A percentile compares a stretch with the other conserved stretches of the same genome.
Conservation (phyloP, 2,329 filamentous ascomycete species). For the Ophiostoma ulmi region DNA sequence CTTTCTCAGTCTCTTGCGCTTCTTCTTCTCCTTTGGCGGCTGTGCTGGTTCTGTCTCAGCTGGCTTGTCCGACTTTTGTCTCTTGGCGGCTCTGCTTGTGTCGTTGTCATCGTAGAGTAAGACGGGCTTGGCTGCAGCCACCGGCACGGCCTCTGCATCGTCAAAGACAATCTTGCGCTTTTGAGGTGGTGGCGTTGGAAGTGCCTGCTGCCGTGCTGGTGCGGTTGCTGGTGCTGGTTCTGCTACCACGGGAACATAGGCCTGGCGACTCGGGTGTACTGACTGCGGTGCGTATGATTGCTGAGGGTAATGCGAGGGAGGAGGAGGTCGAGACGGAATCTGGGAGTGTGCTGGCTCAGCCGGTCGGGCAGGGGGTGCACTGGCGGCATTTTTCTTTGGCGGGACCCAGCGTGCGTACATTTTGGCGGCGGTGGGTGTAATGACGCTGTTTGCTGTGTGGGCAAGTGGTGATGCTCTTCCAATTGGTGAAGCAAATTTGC, state of each 20-base stretch:
- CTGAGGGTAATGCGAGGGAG: not conserved
- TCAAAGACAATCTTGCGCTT: slow-evolving; percentile 31
- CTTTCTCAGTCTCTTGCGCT: slow-evolving; percentile 25
- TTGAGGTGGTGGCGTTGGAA: not conserved
- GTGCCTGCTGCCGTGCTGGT: slow-evolving; percentile 23
- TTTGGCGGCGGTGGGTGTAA: not conserved
- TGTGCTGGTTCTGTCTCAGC: not conserved
- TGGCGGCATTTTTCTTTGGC: slow-evolving; percentile 29
- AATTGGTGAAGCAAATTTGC: not conserved
- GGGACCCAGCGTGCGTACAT: slow-evolving; percentile 39
- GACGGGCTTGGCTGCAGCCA: not conserved
- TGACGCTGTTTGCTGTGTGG: not conserved
- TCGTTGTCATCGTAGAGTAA: slow-evolving; percentile 17
- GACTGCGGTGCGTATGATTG: not conserved
- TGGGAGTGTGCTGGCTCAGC: not conserved
- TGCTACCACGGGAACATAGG: not conserved
- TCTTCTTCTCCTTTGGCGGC: slow-evolving; percentile 22
- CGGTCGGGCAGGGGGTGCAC: not conserved
- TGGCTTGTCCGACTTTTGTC: slow-evolving; percentile 1
- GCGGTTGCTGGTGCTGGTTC: slow-evolving; percentile 11
- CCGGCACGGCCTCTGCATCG: slow-evolving; percentile 21
- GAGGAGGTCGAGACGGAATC: not conserved
- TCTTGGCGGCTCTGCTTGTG: slow-evolving; percentile 16
- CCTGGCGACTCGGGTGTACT: not conserved
- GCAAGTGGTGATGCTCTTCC: not conserved